Evolutionary conservation across 208 protist genomes (phyloP).

Genomic region (Acanthamoeba royreba): DNA sequence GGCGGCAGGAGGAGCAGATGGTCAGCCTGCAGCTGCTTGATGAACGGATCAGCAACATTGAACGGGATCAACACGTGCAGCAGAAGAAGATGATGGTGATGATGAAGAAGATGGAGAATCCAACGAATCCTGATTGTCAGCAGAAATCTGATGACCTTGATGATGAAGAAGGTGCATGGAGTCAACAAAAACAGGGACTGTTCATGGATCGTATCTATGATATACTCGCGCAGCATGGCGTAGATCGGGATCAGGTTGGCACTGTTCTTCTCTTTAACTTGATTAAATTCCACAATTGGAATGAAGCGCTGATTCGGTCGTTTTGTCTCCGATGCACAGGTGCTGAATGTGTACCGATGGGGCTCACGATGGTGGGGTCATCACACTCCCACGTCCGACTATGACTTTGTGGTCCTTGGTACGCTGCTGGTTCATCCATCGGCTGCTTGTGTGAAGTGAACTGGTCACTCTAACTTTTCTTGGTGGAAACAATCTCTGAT

Average conservation of each 20-base stretch:
- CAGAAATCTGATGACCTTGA: neutral
- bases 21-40: constrained; percentile 6
- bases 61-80: too few relatives aligned
- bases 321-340: neutral
- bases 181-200: neutral
- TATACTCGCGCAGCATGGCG: neutral
- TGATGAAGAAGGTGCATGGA: neutral
- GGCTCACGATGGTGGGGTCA: constrained; percentile 33
- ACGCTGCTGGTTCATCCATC: neutral
- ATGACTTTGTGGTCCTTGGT: constrained; percentile 22
- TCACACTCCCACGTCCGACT: neutral
- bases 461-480: too few relatives aligned
- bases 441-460: neutral
- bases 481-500: neutral
- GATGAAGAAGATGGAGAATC: too few relatives aligned
- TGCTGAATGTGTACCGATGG: constrained; percentile 33
- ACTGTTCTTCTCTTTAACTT: too few relatives aligned
- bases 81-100: too few relatives aligned
- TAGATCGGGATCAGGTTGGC: neutral
- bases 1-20: neutral
- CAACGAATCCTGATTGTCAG: too few relatives aligned
- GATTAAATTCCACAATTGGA: too few relatives aligned
- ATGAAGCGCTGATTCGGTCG: neutral
- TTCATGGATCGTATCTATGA: neutral
- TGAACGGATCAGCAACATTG: neutral